These are phyloP conservation scores for Talaromyces sp. DNA, from an alignment of 2,329 filamentous ascomycete genomes.

Conservation along the genomic window DNA sequence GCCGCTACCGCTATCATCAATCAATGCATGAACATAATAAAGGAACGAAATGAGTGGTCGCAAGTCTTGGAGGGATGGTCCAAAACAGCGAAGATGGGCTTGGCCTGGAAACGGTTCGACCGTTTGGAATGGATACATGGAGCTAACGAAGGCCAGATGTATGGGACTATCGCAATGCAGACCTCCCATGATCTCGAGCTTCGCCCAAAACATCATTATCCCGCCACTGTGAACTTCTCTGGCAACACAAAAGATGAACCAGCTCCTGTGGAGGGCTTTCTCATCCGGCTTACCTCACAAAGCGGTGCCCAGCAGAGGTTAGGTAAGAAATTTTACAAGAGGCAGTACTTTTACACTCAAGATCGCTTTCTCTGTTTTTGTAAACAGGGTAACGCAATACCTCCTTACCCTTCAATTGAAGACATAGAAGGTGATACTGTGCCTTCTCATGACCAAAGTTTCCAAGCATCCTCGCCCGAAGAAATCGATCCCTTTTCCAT, in stretches of 20 bases:
- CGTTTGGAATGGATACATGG: constrained; percentile 64
- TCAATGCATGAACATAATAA: constrained; percentile 54
- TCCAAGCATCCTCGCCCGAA: constrained; percentile 56
- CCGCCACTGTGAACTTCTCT: constrained; percentile 43
- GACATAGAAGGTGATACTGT: constrained; percentile 39
- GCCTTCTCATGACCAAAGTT: constrained; percentile 49
- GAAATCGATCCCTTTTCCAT: constrained; percentile 57
- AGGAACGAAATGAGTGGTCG: constrained; percentile 52
- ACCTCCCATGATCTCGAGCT: constrained; percentile 61
- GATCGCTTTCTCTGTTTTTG: constrained; percentile 60
- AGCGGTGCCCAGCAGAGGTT: constrained; percentile 53
- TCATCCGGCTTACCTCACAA: constrained; percentile 60
- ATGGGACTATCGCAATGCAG: constrained; percentile 62
- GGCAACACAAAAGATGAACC: constrained; percentile 49
- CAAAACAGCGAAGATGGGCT: constrained; percentile 53
- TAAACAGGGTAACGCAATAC: constrained; percentile 52
- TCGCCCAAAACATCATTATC: constrained; percentile 60
- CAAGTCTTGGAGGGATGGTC: constrained; percentile 56
- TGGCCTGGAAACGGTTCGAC: constrained; percentile 65
- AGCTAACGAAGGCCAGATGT: constrained; percentile 61
- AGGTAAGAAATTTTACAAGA: constrained; percentile 59
- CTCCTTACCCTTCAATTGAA: constrained; percentile 54
- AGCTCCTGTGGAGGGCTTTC: constrained; percentile 58
- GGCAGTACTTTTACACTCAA: constrained; percentile 59
- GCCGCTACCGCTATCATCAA: constrained; percentile 52